Conservation (phyloP, 73 alveolate genomes). For the Blepharisma japonicum region DNA sequence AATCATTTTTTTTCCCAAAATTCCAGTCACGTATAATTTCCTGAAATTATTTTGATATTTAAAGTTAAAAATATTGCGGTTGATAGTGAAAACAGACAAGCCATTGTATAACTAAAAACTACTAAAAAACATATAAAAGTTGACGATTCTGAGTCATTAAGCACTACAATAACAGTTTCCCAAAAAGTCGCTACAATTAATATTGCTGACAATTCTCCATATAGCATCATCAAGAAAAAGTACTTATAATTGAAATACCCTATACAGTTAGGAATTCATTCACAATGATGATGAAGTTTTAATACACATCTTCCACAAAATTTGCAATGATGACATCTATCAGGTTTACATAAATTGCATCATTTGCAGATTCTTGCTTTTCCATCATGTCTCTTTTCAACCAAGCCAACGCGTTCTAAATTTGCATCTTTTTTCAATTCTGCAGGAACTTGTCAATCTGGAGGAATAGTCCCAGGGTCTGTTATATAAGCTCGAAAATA, state of each 20-base stretch:
- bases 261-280: slow-evolving; percentile 79
- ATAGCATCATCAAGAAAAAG: slow-evolving; percentile 4
- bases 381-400: slow-evolving; percentile 48
- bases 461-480: slow-evolving; percentile 50
- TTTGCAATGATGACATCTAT: slow-evolving; percentile 81
- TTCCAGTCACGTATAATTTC: slow-evolving; percentile 52
- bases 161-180: slow-evolving; percentile 28
- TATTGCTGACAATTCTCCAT: slow-evolving; percentile 6
- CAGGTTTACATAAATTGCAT: slow-evolving; percentile 68
- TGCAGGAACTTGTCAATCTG: slow-evolving; percentile 48
- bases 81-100: slow-evolving; percentile 23
- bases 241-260: slow-evolving; percentile 66
- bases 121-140: slow-evolving; percentile 3
- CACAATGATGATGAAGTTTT: slow-evolving; percentile 89
- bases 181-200: slow-evolving; percentile 36
- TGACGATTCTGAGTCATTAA: slow-evolving; percentile 24
- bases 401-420: background rate
- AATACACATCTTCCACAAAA: slow-evolving; percentile 67
- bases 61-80: slow-evolving; percentile 43
- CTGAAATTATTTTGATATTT: slow-evolving; percentile 45
- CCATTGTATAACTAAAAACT: slow-evolving; percentile 30
- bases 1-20: slow-evolving; percentile 54
- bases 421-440: background rate
- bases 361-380: slow-evolving; percentile 43
- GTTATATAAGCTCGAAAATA: slow-evolving; percentile 30